A percentile compares a stretch with the other conserved stretches of the same genome.
These are phyloP conservation scores for Trametes cinnabarina DNA, from an alignment of 768 basidiomycete genomes.

Conservation along the genomic window DNA sequence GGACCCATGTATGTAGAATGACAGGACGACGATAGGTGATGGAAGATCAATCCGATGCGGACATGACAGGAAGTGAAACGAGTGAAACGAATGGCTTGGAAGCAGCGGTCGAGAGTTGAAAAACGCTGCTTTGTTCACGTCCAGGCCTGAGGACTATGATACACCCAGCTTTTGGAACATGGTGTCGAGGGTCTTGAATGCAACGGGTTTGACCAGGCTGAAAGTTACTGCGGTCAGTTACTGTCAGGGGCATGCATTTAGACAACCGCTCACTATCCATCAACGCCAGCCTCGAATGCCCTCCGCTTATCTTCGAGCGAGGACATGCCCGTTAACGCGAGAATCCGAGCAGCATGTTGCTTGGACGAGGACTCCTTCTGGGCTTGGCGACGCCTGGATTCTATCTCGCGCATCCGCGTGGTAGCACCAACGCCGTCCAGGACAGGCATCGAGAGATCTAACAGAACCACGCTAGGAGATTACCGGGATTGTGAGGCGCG, in stretches of 20 bases:
- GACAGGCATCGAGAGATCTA: constrained; percentile 93
- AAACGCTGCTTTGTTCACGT: no score
- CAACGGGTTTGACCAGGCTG: constrained; percentile 92
- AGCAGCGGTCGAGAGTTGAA: no score
- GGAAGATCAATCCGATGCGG: neutral
- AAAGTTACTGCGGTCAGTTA: neutral
- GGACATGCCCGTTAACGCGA: constrained; percentile 92
- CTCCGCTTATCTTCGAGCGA: constrained; percentile 88
- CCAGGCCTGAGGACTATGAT: constrained; percentile 35
- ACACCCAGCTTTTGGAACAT: constrained; percentile 76
- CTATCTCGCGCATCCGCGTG: constrained; percentile 74
- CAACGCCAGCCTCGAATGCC: constrained; percentile 91
- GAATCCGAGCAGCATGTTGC: constrained; percentile 48
- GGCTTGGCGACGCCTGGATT: constrained; percentile 40
- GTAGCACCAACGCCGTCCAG: constrained; percentile 90
- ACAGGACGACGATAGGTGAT: neutral
- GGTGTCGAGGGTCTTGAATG: constrained; percentile 85
- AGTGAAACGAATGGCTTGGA: neutral
- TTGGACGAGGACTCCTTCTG: constrained; percentile 13
- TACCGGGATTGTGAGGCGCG: neutral
- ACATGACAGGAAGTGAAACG: neutral
- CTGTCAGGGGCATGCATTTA: neutral
- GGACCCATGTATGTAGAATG: neutral
- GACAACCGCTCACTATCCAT: constrained; percentile 73
- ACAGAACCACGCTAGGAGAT: constrained; percentile 65